Percentiles rank a stretch among this genome's conserved stretches.
Evolutionary conservation across 306 rosid genomes (phyloP).

Genomic region (Rubus parviflorus): DNA sequence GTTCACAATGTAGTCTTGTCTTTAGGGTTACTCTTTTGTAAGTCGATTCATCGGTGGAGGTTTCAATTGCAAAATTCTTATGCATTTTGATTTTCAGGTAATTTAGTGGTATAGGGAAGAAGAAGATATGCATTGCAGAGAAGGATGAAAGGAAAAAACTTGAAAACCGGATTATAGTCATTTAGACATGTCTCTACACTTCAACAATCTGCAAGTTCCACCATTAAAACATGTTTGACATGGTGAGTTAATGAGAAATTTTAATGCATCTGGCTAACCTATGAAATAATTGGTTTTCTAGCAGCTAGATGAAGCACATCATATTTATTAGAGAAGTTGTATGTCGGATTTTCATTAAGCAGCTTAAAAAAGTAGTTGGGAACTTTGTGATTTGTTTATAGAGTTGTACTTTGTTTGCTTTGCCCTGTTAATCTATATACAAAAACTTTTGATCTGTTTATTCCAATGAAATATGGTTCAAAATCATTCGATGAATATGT

Average conservation of each 20-base stretch:
- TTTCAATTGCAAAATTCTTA: neutral
- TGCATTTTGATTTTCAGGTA: neutral
- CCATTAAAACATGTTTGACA: neutral
- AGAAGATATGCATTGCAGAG: neutral
- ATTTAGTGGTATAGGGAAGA: neutral
- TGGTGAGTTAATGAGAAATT: neutral
- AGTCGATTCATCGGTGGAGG: neutral
- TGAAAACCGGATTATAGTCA: neutral
- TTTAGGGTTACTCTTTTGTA: neutral
- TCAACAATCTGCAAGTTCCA: neutral
- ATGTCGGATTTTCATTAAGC: neutral
- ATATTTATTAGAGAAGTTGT: neutral
- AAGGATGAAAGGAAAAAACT: neutral
- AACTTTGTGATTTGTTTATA: neutral
- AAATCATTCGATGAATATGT: neutral
- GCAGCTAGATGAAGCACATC: neutral
- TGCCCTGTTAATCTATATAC: neutral
- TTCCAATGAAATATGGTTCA: neutral
- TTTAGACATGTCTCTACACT: neutral
- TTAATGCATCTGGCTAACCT: neutral
- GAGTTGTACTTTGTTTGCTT: neutral
- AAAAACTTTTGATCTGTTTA: neutral
- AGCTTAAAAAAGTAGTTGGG: constrained; percentile 4
- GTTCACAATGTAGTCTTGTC: neutral
- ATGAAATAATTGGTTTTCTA: neutral